Conservation (phyloP, 164 flowering plant species). For the Pachysandra terminalis region DNA sequence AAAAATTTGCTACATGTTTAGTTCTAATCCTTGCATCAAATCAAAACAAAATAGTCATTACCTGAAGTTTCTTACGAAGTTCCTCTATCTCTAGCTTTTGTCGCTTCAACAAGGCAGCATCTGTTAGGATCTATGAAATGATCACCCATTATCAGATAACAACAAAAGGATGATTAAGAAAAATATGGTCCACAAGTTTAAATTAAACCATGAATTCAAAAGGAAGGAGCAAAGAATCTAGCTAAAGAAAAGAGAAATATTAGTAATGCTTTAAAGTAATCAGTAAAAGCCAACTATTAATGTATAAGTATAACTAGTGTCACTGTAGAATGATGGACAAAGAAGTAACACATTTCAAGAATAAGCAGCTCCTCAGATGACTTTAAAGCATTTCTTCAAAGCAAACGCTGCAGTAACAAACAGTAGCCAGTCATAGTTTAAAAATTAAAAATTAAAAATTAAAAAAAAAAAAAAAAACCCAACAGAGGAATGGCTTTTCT, state of each 20-base stretch:
- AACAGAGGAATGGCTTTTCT: too few species aligned
- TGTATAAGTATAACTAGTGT: not conserved
- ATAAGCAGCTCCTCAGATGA: too few species aligned
- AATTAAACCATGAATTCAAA: not conserved
- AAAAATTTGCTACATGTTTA: not conserved
- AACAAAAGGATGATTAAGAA: not conserved
- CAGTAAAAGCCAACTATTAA: not conserved
- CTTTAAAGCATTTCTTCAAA: too few species aligned
- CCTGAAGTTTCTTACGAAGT: constrained; percentile 81
- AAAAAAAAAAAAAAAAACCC: too few species aligned
- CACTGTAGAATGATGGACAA: not conserved
- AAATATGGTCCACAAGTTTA: not conserved
- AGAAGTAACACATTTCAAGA: not conserved
- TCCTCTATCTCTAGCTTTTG: constrained; percentile 96
- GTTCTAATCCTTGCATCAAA: not conserved
- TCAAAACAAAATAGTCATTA: constrained; percentile 22
- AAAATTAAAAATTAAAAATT: too few species aligned
- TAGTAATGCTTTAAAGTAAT: not conserved
- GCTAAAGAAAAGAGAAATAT: not conserved
- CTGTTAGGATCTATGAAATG: constrained; percentile 71
- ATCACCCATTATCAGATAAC: constrained; percentile 12
- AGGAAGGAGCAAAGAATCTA: not conserved
- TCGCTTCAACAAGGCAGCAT: constrained; percentile 89
- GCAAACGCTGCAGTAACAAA: too few species aligned
- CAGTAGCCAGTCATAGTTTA: too few species aligned